Base-by-base conservation (phyloP, 345 rosid genomes). In the Pistacia integerrima region DNA sequence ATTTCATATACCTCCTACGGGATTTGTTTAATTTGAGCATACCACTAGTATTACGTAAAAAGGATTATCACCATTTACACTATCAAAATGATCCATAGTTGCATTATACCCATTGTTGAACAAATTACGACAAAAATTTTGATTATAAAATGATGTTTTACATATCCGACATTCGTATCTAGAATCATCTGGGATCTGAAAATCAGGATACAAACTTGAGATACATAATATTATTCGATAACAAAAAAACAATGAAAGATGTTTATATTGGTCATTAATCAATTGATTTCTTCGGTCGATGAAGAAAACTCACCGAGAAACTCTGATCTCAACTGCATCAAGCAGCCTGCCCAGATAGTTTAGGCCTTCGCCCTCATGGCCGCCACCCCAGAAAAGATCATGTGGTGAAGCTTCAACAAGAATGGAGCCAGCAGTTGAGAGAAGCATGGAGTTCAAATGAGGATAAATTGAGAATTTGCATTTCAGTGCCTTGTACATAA, bases 331-430 rank as follows among this genome's bases (percentile, higher is more conserved):
- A 94, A 83, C 78, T 82, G 95, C 98, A 93, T 92, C 63, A 94
- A 94, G 87, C 65, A 93, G 77, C 85, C 98, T 83, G 54, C 98
- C 98, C 44, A 94, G 90, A 82, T 94, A 87, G 82, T 94, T 94
- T 36, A 94, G 85, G 79, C 97, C 97, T 85, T 94, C 98, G 49
- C 97, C 98, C 56, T 94, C 98, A 4, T 97, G 87, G 35, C 98
- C 97, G 66, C 98, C 97, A 20, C 97, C 97, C 98, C 98, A 94
- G 67, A 91, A 94, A 11, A 89, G 94, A 88, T 94, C 94, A 33
- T 93, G 97, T 2, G 97, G 98, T 35, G 97, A 93, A 70, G 98
- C 97, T 86, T 93, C 94, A 56, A 93, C 98, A 13, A 94, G 90
- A 62, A 88, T 89, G 0, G 95, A 91, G 38, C 97, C 97, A 62